phyloP scores from a whole-genome alignment of 2,329 filamentous ascomycete genomes.

The Botrytis pseudocinerea region DNA sequence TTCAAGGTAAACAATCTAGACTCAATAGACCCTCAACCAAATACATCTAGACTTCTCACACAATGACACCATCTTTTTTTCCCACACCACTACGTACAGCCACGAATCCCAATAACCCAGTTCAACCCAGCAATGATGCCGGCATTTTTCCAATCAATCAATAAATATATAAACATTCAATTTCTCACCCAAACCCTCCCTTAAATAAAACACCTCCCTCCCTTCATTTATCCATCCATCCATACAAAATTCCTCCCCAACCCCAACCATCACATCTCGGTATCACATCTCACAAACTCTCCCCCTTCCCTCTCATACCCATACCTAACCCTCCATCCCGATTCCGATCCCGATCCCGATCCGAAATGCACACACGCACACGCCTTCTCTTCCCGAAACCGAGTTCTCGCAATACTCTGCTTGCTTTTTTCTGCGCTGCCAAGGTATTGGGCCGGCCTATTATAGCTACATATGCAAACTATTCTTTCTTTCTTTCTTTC shows the following conservation, averaged over 20 bases:
- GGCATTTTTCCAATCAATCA: not conserved
- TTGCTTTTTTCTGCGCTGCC: not conserved
- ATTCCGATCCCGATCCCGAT: not conserved
- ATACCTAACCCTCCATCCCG: not conserved
- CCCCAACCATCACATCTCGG: not conserved
- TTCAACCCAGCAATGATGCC: not conserved
- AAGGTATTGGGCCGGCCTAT: not conserved
- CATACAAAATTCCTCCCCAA: not conserved
- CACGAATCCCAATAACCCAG: not conserved
- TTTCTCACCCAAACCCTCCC: not conserved
- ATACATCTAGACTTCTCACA: not conserved
- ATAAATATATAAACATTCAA: not conserved
- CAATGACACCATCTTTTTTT: not conserved
- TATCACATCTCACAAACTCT: conserved; percentile 6
- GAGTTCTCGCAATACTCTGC: not conserved
- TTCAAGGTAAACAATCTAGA: not conserved
- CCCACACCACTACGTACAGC: not conserved
- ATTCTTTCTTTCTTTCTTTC: too few relatives aligned
- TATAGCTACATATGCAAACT: too few relatives aligned
- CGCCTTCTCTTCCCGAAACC: not conserved
- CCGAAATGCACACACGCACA: not conserved
- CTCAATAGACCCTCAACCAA: not conserved
- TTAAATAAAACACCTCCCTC: not conserved
- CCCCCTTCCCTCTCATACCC: not conserved
- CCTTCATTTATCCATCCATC: too few relatives aligned